Evolutionary conservation across 169 alveolate species (phyloP), one percentile per base, ranked within the genome.

Genomic region (Pseudocohnilembus persalinus): DNA sequence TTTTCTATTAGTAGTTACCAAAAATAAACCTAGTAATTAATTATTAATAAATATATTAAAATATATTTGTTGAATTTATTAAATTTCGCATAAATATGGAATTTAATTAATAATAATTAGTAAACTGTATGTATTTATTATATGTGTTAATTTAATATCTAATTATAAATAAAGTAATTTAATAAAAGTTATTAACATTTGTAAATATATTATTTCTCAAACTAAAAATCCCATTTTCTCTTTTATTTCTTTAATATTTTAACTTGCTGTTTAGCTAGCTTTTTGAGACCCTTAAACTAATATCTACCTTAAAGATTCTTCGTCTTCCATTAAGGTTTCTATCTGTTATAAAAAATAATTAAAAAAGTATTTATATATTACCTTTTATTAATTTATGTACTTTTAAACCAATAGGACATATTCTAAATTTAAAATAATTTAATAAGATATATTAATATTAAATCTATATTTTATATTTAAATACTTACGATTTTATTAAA

Each of bases 321-420:
- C 20, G 68, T 49, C 68, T 49, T 49, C 68, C 68, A 49, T 11
- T 4, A 49, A 20, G 20, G 68, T 49, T 49, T 49, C 68, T 11
- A 49, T 49, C 68, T 49, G 20, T 49, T 49, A 49, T 11, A 11
- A 49, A 49, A 49, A 11, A 49, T 11, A 11, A 49, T 11, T 11
- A 49, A 49, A 20, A 11, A 49, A 49, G 20, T 49, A 49, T 11
- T 49, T n/a, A n/a, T n/a, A n/a, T n/a, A n/a, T 11, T 49, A 11
- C 26, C 4, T 49, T 49, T 49, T 49, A 4, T 11, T 49, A 4
- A 11, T 49, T 49, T 49, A 49, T 11, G 4, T 49, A 81, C 33
- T 32, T 74, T 68, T 31, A 81, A 72, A 81, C 80, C 77, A 31
- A 73, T 31, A 88, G 75, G 74, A 68, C 83, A 63, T 82, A 91